Percentiles rank a stretch among this genome's conserved stretches.
phyloP scores from a whole-genome alignment of 2,329 filamentous ascomycete species.

The Sclerotiophoma versabilis region DNA sequence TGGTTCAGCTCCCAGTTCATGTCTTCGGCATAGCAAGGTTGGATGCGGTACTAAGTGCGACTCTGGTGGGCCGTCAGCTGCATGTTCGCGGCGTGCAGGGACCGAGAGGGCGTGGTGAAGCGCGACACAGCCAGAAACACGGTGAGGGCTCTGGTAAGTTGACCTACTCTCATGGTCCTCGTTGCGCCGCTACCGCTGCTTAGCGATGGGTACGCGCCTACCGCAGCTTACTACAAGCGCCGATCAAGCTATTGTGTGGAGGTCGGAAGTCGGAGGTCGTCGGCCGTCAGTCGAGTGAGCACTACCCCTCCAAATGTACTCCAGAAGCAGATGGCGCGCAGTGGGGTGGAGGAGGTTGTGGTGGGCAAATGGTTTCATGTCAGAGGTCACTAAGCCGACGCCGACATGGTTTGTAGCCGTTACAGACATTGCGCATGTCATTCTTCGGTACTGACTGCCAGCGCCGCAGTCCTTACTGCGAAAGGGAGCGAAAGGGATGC shows the following conservation, averaged over 20 bases:
- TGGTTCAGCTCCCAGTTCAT: constrained; percentile 47
- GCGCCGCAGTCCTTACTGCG: constrained; percentile 29
- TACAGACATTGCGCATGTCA: constrained; percentile 25
- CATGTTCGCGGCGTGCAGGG: background rate
- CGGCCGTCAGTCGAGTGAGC: background rate
- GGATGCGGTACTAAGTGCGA: constrained; percentile 27
- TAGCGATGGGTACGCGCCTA: constrained; percentile 22
- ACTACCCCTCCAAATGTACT: constrained; percentile 1
- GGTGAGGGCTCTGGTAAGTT: constrained; percentile 31
- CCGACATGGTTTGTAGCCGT: constrained; percentile 11
- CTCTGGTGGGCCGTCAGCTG: constrained; percentile 37
- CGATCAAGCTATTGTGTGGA: constrained; percentile 4
- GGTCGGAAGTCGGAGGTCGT: no score
- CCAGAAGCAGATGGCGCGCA: constrained; percentile 28
- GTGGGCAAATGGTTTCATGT: constrained; percentile 33
- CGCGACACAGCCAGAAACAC: constrained; percentile 21
- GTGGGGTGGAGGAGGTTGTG: constrained; percentile 34
- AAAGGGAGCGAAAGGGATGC: constrained; percentile 35
- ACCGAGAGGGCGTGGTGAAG: constrained; percentile 11
- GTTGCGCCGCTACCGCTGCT: constrained; percentile 32
- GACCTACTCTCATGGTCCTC: constrained; percentile 48
- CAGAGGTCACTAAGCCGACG: constrained; percentile 25
- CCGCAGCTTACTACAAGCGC: constrained; percentile 15
- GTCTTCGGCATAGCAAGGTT: constrained; percentile 47
- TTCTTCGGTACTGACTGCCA: constrained; percentile 22